Evolutionary conservation across 2,329 filamentous ascomycete genomes (phyloP).

Genomic region (Chaetomium sp.): DNA sequence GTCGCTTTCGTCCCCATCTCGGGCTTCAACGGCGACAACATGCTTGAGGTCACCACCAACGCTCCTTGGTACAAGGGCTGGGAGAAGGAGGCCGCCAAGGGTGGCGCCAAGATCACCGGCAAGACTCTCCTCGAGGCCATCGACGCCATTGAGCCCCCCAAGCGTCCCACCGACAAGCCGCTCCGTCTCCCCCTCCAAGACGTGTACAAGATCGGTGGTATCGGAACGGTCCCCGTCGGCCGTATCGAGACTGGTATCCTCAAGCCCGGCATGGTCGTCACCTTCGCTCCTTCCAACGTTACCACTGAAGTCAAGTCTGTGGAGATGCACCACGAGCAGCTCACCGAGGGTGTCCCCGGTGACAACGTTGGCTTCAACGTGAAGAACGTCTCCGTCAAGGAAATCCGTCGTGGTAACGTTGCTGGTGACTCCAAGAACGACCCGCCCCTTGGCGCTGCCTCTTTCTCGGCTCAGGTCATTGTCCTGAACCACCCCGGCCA

Average conservation of each 20-base stretch:
- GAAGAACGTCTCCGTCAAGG: conserved; percentile 99
- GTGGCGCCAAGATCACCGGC: conserved; percentile 67
- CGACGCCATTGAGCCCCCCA: conserved; percentile 86
- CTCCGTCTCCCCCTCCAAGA: conserved; percentile 99
- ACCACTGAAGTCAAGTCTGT: conserved; percentile 99
- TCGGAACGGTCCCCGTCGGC: conserved; percentile 98
- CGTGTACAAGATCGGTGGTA: conserved; percentile 99
- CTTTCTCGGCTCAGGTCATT: conserved; percentile 99
- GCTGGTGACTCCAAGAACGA: conserved; percentile 99
- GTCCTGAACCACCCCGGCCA: conserved; percentile 99
- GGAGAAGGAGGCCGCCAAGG: conserved; percentile 90
- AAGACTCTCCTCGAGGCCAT: conserved; percentile 99
- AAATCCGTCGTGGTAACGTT: conserved; percentile 99
- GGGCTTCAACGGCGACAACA: conserved; percentile 99
- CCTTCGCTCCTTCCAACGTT: conserved; percentile 96
- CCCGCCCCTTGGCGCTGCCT: conserved; percentile 79
- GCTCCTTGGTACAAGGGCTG: conserved; percentile 99
- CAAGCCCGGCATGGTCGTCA: conserved; percentile 89
- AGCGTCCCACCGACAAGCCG: conserved; percentile 96
- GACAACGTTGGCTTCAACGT: conserved; percentile 99
- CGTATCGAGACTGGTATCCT: conserved; percentile 99
- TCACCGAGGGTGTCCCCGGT: conserved; percentile 87
- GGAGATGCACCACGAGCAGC: conserved; percentile 99
- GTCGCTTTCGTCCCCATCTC: conserved; percentile 99
- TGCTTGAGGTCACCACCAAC: conserved; percentile 85